Conservation (phyloP, 1,284 basidiomycete species). For the Cryptococcus sp. region DNA sequence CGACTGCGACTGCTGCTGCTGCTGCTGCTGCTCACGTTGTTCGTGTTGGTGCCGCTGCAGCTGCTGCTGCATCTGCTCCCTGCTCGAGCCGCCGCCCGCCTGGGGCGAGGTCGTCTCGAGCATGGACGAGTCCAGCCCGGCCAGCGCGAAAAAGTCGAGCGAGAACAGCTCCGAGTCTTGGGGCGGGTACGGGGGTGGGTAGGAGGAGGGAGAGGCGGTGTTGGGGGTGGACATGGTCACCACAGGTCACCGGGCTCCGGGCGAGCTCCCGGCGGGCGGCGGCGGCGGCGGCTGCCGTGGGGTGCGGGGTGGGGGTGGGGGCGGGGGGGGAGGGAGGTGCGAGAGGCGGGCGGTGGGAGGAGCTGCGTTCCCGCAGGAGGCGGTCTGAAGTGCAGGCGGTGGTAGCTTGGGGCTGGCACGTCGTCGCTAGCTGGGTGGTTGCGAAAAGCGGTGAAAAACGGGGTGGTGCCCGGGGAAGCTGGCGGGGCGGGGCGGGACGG, state of each 20-base stretch:
- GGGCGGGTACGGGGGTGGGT: not conserved
- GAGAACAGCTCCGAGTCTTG: slow-evolving; percentile 10
- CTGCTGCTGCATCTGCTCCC: too few species aligned
- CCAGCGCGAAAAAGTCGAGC: slow-evolving; percentile 12
- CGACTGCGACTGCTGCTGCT: not conserved
- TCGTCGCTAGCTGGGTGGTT: not conserved
- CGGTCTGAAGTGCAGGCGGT: not conserved
- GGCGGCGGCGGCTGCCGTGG: too few species aligned
- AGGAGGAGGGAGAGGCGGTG: not conserved
- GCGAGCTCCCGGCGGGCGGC: too few species aligned
- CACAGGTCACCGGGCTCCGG: not conserved
- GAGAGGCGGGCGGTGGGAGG: too few species aligned
- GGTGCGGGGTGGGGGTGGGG: too few species aligned
- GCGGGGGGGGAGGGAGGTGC: too few species aligned
- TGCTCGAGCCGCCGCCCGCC: not conserved
- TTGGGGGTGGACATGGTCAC: not conserved
- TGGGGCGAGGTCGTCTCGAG: slow-evolving; percentile 3
- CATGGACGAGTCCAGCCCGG: slow-evolving; percentile 12
- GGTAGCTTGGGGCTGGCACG: not conserved
- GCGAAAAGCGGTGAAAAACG: not conserved
- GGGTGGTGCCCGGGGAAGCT: not conserved
- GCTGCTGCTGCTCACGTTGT: not conserved
- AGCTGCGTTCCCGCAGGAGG: too few species aligned
- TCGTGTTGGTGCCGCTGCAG: not conserved
- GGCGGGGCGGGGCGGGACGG: not conserved